Conservation (phyloP, 768 basidiomycete genomes). For the Psilocybe cyanescens region DNA sequence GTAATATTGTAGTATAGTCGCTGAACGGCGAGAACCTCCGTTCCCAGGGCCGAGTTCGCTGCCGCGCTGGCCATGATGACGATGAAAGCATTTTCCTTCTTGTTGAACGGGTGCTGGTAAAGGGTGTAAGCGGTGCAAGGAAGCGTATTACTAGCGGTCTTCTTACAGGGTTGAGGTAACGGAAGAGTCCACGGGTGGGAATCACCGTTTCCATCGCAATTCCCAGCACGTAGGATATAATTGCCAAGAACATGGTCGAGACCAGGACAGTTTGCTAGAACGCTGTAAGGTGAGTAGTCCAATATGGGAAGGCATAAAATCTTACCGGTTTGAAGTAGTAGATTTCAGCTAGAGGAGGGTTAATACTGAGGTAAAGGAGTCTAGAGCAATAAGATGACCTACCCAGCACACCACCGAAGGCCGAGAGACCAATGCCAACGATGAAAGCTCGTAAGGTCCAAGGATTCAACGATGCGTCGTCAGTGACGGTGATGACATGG, state of each 20-base stretch:
- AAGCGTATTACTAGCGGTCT: neutral
- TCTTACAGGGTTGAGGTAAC: conserved; percentile 55
- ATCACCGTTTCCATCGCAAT: conserved; percentile 48
- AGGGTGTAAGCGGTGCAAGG: neutral
- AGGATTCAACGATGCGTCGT: conserved; percentile 48
- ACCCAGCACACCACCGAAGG: conserved; percentile 56
- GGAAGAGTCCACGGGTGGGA: conserved; percentile 47
- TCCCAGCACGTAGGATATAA: conserved; percentile 55
- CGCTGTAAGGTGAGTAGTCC: neutral
- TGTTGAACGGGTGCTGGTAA: conserved; percentile 59
- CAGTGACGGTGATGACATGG: conserved; percentile 46
- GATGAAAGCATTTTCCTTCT: conserved; percentile 62
- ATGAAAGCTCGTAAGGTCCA: conserved; percentile 52
- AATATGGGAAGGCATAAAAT: neutral
- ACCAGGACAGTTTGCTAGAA: conserved; percentile 53
- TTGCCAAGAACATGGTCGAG: conserved; percentile 56
- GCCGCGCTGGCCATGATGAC: conserved; percentile 62
- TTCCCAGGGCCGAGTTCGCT: conserved; percentile 55
- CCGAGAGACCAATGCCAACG: conserved; percentile 48
- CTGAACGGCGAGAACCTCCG: conserved; percentile 58
- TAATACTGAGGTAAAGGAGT: neutral
- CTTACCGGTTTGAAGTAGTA: conserved; percentile 64
- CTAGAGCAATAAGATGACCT: conserved; percentile 6
- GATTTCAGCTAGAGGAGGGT: conserved; percentile 48
- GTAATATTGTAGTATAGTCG: conserved; percentile 56